A percentile compares a stretch with the other conserved stretches of the same genome.
Conservation (phyloP, 352 stramenopile species). For the Phytophthora europaea region DNA sequence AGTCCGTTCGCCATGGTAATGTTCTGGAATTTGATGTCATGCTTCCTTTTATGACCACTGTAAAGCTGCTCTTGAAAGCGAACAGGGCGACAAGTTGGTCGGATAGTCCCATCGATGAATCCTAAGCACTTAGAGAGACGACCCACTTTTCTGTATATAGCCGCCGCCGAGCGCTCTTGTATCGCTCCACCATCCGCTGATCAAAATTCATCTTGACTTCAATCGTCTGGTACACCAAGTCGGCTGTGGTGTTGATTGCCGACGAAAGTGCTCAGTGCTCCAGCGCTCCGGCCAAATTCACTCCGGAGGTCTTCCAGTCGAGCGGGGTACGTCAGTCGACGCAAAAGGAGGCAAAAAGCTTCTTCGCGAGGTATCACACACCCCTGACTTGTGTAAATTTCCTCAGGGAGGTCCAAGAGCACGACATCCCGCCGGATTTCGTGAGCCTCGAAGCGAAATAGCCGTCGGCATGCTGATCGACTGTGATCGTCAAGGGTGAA, state of each 20-base stretch:
- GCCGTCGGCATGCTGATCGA: too few relatives aligned
- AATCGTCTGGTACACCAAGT: slow-evolving; percentile 9
- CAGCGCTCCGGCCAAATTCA: background rate
- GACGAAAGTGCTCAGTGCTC: slow-evolving; percentile 10
- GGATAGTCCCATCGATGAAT: slow-evolving; percentile 15
- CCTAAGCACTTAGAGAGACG: slow-evolving; percentile 1
- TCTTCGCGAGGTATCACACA: too few relatives aligned
- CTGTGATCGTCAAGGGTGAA: too few relatives aligned
- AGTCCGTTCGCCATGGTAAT: slow-evolving; percentile 14
- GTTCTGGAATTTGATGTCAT: slow-evolving; percentile 17
- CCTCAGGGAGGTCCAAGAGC: too few relatives aligned
- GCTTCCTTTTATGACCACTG: slow-evolving; percentile 17
- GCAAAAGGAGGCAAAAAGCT: too few relatives aligned
- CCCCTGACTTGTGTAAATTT: too few relatives aligned
- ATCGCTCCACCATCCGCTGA: slow-evolving; percentile 7
- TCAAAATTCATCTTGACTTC: slow-evolving; percentile 13
- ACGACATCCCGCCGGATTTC: too few relatives aligned
- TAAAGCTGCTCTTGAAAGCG: slow-evolving; percentile 7
- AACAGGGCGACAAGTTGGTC: slow-evolving; percentile 8
- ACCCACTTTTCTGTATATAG: slow-evolving; percentile 13
- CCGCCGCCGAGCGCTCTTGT: slow-evolving; percentile 5
- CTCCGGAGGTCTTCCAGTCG: background rate
- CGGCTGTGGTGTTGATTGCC: background rate
- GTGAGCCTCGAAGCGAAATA: too few relatives aligned
- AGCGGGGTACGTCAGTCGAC: too few relatives aligned